Evolutionary conservation across 148 eudicot genomes (phyloP).

Genomic region (Persicaria tinctoria): DNA sequence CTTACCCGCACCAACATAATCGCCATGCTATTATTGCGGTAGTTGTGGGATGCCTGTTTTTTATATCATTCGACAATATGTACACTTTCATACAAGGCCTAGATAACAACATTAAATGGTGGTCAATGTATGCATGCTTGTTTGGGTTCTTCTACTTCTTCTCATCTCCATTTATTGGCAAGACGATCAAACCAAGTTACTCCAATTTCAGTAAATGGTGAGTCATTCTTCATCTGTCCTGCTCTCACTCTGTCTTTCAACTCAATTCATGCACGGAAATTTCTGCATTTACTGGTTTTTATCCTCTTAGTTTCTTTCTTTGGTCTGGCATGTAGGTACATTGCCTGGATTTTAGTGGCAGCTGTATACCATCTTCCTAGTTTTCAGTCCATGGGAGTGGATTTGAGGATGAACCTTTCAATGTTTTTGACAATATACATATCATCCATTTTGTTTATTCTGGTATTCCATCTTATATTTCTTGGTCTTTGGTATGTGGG

Average conservation of each 20-base stretch:
- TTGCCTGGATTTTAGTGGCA: constrained; percentile 91
- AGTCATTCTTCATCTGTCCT: constrained; percentile 19
- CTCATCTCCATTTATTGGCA: constrained; percentile 94
- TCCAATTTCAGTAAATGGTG: constrained; percentile 95
- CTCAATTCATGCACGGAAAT: background rate
- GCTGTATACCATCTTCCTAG: constrained; percentile 96
- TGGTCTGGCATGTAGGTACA: constrained; percentile 53
- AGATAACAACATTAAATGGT: constrained; percentile 94
- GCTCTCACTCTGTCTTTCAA: background rate
- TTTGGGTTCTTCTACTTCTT: constrained; percentile 98
- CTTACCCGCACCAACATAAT: constrained; percentile 97
- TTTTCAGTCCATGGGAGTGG: constrained; percentile 98
- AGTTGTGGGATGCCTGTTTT: constrained; percentile 84
- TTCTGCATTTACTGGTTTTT: background rate
- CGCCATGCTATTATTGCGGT: constrained; percentile 92
- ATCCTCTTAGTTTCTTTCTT: constrained; percentile 13
- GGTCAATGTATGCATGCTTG: constrained; percentile 93
- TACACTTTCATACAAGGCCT: constrained; percentile 82
- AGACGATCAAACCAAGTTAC: constrained; percentile 93
- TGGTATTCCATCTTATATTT: constrained; percentile 84
- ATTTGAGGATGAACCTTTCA: constrained; percentile 96
- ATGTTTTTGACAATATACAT: constrained; percentile 80
- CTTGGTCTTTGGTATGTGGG: constrained; percentile 96
- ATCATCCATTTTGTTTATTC: constrained; percentile 81
- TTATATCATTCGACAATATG: constrained; percentile 95